Evolutionary conservation across 306 rosid genomes (phyloP), one percentile per base, ranked within the genome.

Genomic region (Prunus dulcis): DNA sequence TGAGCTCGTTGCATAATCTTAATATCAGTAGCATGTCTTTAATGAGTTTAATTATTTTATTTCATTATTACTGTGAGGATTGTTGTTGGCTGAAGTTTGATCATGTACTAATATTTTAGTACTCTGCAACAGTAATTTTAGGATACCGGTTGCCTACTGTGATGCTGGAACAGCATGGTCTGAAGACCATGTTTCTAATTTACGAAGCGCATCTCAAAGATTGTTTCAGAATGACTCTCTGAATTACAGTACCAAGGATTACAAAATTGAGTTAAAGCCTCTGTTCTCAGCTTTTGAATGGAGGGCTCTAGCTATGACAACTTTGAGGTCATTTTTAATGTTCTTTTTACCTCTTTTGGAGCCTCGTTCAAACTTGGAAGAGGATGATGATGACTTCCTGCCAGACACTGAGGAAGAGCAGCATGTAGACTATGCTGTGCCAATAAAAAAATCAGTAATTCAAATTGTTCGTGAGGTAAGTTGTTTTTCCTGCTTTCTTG

Each of bases 391-490:
- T 49, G 90, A 91, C 74, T 89, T 87, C 73, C 74, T 84, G 19
- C 78, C 53, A 5, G 90, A 88, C 20, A 58, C 69, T 46, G 82
- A 79, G 17, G 89, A 80, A 83, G 82, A 68, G 82, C 76, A 43
- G 63, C 82, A 2, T 12, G 78, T 79, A 3, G 88, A 90, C 76
- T 85, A 87, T 53, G 91, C 81, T 71, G 92, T 83, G 73, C 98
- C 99, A 64, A 82, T 96, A 0, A 88, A 89, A 77, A 92, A 89
- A 85, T 96, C 98, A 23, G 82, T 91, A 76, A 88, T 83, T 71
- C 99, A 92, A 87, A 89, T 96, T n/a, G 41, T 84, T 23, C 97
- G 97, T 3, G 99, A 96, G 88, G 99, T 91, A 56, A 76, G 84
- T 79, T 60, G 67, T 79, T 22, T 76, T 51, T 23, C 60, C 18